Percentiles rank a stretch among this genome's conserved stretches.
phyloP scores from a whole-genome alignment of 495 filamentous ascomycete genomes.

The Xylaria cubensis region DNA sequence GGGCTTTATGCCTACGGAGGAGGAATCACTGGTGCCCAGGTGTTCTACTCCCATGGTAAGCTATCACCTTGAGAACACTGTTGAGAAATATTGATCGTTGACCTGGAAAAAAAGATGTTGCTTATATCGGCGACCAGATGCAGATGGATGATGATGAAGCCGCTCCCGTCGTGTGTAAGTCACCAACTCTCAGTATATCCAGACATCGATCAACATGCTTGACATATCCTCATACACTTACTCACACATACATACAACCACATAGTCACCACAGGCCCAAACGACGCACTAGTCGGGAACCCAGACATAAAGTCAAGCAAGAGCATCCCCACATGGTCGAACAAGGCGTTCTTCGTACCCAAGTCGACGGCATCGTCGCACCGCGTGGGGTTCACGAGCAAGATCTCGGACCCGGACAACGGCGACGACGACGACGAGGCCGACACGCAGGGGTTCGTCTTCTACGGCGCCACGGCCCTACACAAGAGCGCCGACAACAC shows the following conservation, averaged over 20 bases:
- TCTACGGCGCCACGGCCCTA: conserved; percentile 18
- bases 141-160: conserved; percentile 21
- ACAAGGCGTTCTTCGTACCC: conserved; percentile 20
- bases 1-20: conserved; percentile 16
- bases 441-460: conserved; percentile 15
- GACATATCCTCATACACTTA: not conserved
- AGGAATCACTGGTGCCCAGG: conserved; percentile 4
- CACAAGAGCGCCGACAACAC: conserved; percentile 9
- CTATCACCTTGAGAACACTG: not conserved
- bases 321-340: not conserved
- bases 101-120: not conserved
- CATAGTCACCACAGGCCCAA: conserved; percentile 8
- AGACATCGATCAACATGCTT: not conserved
- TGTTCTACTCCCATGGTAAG: conserved; percentile 21
- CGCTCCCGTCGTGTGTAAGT: conserved; percentile 20
- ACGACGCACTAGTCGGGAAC: conserved; percentile 2
- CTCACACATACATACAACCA: not conserved
- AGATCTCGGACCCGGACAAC: not conserved
- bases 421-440: not conserved
- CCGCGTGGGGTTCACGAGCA: conserved; percentile 14
- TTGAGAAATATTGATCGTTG: not conserved
- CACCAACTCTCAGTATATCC: not conserved
- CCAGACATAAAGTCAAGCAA: not conserved
- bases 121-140: conserved; percentile 21
- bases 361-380: conserved; percentile 4